Evolutionary conservation across 352 stramenopile species (phyloP).

Genomic region (Pythium dissimile): DNA sequence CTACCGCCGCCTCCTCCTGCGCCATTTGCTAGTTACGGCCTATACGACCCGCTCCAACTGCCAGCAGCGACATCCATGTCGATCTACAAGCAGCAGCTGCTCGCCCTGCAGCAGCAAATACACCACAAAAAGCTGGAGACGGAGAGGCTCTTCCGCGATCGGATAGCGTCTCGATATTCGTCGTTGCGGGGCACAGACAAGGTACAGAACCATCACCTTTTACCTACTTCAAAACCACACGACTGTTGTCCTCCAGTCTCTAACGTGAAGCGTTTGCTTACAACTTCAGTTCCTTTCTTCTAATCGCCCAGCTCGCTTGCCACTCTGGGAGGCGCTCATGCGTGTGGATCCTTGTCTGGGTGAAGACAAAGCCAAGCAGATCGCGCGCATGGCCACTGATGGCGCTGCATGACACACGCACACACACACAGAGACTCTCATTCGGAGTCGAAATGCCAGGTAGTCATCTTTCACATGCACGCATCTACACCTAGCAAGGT

Average conservation of each 20-base stretch:
- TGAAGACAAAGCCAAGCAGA: slow-evolving; percentile 45
- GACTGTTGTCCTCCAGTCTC: too few species aligned
- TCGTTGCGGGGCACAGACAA: slow-evolving; percentile 50
- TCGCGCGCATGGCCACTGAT: slow-evolving; percentile 13
- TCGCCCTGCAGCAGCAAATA: slow-evolving; percentile 60
- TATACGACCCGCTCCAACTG: slow-evolving; percentile 33
- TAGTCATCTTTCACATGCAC: too few species aligned
- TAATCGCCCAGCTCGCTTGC: slow-evolving; percentile 42
- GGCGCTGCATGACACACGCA: not conserved
- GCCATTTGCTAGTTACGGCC: slow-evolving; percentile 22
- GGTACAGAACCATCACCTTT: too few species aligned
- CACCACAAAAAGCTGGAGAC: slow-evolving; percentile 63
- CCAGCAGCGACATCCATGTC: slow-evolving; percentile 36
- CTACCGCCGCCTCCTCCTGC: slow-evolving; percentile 1
- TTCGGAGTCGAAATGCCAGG: too few species aligned
- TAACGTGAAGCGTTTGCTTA: not conserved
- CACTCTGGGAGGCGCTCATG: slow-evolving; percentile 69
- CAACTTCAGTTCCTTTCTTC: slow-evolving; percentile 38
- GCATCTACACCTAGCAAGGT: too few species aligned
- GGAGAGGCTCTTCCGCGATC: slow-evolving; percentile 52
- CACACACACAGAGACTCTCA: not conserved
- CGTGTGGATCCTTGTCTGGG: slow-evolving; percentile 57
- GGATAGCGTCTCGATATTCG: slow-evolving; percentile 56
- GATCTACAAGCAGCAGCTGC: slow-evolving; percentile 68
- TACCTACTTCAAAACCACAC: too few species aligned